Percentiles rank a stretch among this genome's conserved stretches.
Conservation (phyloP, 352 stramenopile genomes). For the Phytopythium vexans region DNA sequence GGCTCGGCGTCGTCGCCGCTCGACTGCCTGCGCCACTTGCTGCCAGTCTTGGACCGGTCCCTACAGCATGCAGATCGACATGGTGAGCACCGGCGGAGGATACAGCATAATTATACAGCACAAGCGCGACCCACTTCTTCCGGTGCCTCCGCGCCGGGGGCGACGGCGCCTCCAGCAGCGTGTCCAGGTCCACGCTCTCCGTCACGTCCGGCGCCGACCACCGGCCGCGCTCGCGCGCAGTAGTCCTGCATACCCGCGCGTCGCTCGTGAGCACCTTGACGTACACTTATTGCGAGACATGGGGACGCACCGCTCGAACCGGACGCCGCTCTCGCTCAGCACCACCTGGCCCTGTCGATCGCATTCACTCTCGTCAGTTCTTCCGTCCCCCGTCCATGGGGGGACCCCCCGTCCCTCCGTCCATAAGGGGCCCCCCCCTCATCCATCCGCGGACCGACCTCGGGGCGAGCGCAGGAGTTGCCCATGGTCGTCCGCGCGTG, state of each 20-base stretch:
- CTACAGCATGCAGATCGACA: conserved; percentile 9
- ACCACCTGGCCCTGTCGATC: conserved; percentile 56
- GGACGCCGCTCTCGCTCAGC: conserved; percentile 45
- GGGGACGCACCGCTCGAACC: conserved; percentile 30
- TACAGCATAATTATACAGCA: too few relatives aligned
- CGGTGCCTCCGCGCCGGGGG: conserved; percentile 38
- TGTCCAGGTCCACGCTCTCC: conserved; percentile 78
- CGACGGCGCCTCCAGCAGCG: conserved; percentile 68
- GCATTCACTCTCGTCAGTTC: background rate
- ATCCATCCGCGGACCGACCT: conserved; percentile 21
- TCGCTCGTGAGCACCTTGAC: too few relatives aligned
- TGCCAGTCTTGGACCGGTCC: conserved; percentile 13
- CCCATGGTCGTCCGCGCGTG: conserved; percentile 25
- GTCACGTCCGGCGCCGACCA: conserved; percentile 65
- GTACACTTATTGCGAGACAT: too few relatives aligned
- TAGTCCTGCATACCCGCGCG: conserved; percentile 3
- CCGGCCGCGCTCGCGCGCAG: conserved; percentile 47
- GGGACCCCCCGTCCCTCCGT: too few relatives aligned
- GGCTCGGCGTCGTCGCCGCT: background rate
- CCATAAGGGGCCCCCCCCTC: too few relatives aligned
- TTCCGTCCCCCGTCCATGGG: too few relatives aligned
- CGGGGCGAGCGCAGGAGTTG: conserved; percentile 59
- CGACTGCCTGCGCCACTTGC: conserved; percentile 1
- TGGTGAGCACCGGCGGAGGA: background rate
- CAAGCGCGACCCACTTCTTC: conserved; percentile 43